Evolutionary conservation across 2,329 filamentous ascomycete genomes (phyloP).

Genomic region (Phaeosphaeriaceae sp.): DNA sequence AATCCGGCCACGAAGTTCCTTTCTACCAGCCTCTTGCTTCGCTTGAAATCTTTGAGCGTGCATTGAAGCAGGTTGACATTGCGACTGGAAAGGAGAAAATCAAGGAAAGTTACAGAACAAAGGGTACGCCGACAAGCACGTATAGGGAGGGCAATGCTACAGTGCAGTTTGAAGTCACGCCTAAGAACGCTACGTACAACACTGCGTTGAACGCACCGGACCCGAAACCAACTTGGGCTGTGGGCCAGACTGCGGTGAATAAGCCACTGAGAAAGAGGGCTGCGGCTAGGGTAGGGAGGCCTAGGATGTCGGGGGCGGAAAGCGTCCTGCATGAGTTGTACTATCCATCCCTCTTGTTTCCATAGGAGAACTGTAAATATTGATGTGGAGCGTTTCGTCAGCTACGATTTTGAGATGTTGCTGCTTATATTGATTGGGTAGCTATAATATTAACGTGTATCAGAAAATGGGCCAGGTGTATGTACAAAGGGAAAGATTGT

Average conservation of each 20-base stretch:
- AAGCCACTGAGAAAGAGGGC: slow-evolving; percentile 23
- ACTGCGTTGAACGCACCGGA: slow-evolving; percentile 52
- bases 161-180: slow-evolving; percentile 53
- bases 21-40: slow-evolving; percentile 62
- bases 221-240: slow-evolving; percentile 39
- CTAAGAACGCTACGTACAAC: slow-evolving; percentile 57
- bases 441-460: no score
- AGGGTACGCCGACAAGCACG: slow-evolving; percentile 44
- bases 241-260: slow-evolving; percentile 12
- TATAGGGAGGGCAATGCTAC: slow-evolving; percentile 55
- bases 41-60: slow-evolving; percentile 58
- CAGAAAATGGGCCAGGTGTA: no score
- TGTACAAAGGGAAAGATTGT: no score
- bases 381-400: no score
- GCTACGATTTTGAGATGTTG: no score
- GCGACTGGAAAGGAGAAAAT: slow-evolving; percentile 53
- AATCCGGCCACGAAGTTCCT: slow-evolving; percentile 58
- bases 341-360: no score
- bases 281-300: slow-evolving; percentile 21
- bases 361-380: no score
- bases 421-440: no score
- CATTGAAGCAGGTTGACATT: slow-evolving; percentile 57
- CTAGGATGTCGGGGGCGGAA: slow-evolving; percentile 22
- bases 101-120: slow-evolving; percentile 37
- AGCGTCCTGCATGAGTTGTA: slow-evolving; percentile 9